These are phyloP conservation scores for Acacia confusa DNA, from an alignment of 306 rosid genomes.

Conservation along the genomic window DNA sequence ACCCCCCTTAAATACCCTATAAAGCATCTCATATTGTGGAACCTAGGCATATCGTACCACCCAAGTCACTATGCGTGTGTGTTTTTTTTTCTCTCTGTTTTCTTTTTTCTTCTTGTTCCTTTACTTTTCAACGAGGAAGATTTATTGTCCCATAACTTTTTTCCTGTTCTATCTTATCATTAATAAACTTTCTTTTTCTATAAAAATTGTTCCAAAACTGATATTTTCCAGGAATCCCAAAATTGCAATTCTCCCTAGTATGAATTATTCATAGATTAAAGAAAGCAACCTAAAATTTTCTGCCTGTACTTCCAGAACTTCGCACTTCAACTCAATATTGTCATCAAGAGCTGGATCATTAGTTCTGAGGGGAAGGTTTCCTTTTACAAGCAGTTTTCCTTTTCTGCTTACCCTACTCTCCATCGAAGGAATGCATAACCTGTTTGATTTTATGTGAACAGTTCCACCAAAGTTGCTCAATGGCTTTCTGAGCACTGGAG, in stretches of 20 bases:
- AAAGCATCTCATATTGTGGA: neutral
- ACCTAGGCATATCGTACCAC: neutral
- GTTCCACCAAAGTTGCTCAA: constrained; percentile 82
- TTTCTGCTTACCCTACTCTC: constrained; percentile 86
- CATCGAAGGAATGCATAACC: constrained; percentile 77
- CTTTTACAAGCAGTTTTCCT: constrained; percentile 81
- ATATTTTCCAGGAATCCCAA: neutral
- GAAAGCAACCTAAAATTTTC: constrained; percentile 73
- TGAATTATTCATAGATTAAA: neutral
- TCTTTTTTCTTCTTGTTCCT: neutral
- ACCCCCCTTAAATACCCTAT: neutral
- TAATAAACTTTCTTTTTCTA: neutral
- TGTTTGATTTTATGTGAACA: constrained; percentile 79
- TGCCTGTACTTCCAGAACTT: constrained; percentile 78
- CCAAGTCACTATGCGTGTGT: neutral
- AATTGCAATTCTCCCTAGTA: neutral
- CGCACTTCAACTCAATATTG: constrained; percentile 87
- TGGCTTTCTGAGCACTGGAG: constrained; percentile 79
- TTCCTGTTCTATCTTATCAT: neutral
- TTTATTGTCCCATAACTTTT: neutral
- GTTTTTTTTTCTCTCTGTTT: neutral
- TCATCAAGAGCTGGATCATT: constrained; percentile 73
- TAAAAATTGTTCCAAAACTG: neutral
- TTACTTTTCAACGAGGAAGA: neutral
- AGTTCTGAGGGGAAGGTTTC: constrained; percentile 89